Evolutionary conservation across 768 basidiomycete genomes (phyloP), one percentile per base, ranked within the genome.

Genomic region (Cyathus striatus): DNA sequence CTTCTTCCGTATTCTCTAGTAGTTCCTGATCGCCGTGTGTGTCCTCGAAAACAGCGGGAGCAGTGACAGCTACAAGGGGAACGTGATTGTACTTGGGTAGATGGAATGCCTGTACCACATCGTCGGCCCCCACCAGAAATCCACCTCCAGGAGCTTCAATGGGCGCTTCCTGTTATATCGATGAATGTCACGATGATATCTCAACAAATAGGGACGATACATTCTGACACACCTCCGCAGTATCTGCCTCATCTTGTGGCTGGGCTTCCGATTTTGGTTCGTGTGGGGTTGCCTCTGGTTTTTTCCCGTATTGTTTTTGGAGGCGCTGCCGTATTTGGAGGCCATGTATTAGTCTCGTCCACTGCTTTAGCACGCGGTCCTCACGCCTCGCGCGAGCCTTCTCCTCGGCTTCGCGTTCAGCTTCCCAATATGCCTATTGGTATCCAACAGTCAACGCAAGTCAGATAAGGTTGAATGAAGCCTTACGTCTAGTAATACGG

Each of bases 341-440:
- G 3, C 94, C 96, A 23, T 89, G 86, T 20, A 99, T 73, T 32
- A 99, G 76, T 44, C 84, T 81, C 41, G 72, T 77, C 95, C 95
- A 99, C 17, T 85, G 80, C 60, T 92, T 94, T 49, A 95, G 63
- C 0, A 82, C 85, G 25, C 82, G 78, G 40, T 91, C 91, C 50
- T 87, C 76, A 44, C 75, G 77, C 63, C 91, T 94, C 7, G 67
- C 68, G 18, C 76, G 75, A 36, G 86, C 86, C 52, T 81, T 90
- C 60, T 89, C 83, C 45, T 84, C 80, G 4, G 83, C 85, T 20
- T 80, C 77, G 49, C 81, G 79, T 54, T 90, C 86, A 9, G 85
- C 78, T 61, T 86, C 86, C 76, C 79, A 81, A 52, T 84, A 97
- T 1, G 92, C 93, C 92, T 96, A 45, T 51, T 30, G 26, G 22